Base-by-base conservation (phyloP, 352 stramenopile species). In the Vaucheria bursata region DNA sequence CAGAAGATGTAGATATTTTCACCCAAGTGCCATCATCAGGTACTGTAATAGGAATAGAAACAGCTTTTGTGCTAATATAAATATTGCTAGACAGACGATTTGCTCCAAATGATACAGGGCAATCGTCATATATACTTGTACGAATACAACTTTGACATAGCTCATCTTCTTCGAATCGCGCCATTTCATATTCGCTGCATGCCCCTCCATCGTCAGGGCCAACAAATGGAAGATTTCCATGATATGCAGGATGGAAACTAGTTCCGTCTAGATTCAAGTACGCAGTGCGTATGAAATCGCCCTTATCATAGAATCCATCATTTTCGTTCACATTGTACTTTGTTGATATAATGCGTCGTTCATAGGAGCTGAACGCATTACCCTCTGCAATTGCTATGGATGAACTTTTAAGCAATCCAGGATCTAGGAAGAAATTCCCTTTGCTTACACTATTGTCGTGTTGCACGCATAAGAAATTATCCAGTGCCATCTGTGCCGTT, bases 381-480 rank as follows among this genome's bases (percentile, higher is more conserved):
- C 36, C 78, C 8, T 6, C 71, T 31, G 29, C 45, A 7, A 76
- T 50, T 39, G 59, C 68, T 29, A 83, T 82, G 36, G 78, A 69
- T n/a, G 72, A 39, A 18, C 36, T 70, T 33, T 72, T 39, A 4
- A 81, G 32, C 2, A 40, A 29, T 1, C 72, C 71, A 38, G 78
- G 78, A 53, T 80, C 78, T 53, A 76, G 36, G 31, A 82, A 86
- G 71, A 87, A 88, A 0, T 80, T 59, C 59, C 85, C 85, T 72
- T 87, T 87, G 18, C 81, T 80, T n/a, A 52, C 75, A 53, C 84
- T 88, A 77, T 88, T 88, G 80, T 88, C 84, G 29, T 84, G 77
- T 52, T 87, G 83, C 52, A 87, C 79, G 74, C 85, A 88, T 31
- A 88, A 68, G n/a, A 88, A 69, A 49, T 83, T 77, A 37, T 85